Evolutionary conservation across 345 rosid species (phyloP).

Genomic region (Moricandia arvensis): DNA sequence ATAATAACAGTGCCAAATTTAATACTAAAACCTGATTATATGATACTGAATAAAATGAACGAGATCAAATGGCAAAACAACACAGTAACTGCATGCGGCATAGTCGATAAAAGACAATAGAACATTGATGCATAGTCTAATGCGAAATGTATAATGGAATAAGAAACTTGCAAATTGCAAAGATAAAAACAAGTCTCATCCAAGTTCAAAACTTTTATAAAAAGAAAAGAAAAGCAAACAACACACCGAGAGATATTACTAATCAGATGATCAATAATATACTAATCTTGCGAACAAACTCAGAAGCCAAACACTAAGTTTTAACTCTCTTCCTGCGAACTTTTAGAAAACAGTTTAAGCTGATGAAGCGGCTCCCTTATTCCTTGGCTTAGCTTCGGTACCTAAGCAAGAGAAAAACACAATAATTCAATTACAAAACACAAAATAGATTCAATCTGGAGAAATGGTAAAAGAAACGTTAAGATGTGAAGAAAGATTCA

Average conservation of each 20-base stretch:
- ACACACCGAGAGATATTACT: conserved; percentile 6
- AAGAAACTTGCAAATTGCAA: neutral
- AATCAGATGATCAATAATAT: neutral
- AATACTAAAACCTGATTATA: neutral
- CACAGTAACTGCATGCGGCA: neutral
- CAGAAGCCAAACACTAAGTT: conserved; percentile 18
- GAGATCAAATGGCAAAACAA: neutral
- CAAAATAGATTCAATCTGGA: neutral
- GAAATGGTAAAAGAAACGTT: neutral
- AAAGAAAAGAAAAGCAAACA: neutral
- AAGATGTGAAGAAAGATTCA: neutral
- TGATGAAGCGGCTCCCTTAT: conserved; percentile 50
- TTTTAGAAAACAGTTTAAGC: conserved; percentile 29
- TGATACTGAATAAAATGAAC: neutral
- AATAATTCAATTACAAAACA: neutral
- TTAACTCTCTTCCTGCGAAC: neutral
- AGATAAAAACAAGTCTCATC: neutral
- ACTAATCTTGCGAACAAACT: conserved; percentile 8
- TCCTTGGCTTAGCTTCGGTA: conserved; percentile 70
- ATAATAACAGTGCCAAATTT: neutral
- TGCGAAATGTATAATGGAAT: neutral
- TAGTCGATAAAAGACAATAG: neutral
- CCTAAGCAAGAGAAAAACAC: conserved; percentile 34
- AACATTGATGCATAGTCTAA: neutral
- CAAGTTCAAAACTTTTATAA: conserved; percentile 10